Percentiles rank a stretch among this genome's conserved stretches.
These are phyloP conservation scores for Tribonema minus DNA, from an alignment of 108 stramenopile genomes.

Conservation along the genomic window DNA sequence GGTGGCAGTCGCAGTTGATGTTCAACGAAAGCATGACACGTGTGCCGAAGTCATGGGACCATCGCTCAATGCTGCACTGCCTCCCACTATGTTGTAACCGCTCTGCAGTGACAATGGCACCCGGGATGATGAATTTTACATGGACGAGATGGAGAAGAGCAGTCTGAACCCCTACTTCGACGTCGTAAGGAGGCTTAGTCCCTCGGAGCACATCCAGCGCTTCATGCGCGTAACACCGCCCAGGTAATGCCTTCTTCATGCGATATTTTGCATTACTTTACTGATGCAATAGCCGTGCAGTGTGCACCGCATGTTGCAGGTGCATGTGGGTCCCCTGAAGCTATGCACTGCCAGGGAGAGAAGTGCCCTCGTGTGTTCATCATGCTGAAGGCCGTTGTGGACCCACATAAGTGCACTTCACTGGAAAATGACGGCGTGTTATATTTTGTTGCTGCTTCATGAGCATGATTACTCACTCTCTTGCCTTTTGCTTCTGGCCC, in stretches of 20 bases:
- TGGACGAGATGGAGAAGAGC: slow-evolving; percentile 8
- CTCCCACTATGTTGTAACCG: too few relatives aligned
- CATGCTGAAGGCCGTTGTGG: background rate
- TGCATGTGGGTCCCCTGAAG: background rate
- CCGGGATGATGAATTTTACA: slow-evolving; percentile 36
- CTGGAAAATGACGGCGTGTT: background rate
- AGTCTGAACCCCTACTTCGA: slow-evolving; percentile 43
- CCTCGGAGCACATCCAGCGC: slow-evolving; percentile 28
- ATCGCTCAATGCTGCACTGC: too few relatives aligned
- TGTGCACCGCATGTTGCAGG: background rate
- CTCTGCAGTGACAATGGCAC: slow-evolving; percentile 39
- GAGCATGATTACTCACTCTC: background rate
- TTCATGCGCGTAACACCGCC: slow-evolving; percentile 33
- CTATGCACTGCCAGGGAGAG: background rate
- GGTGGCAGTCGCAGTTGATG: too few relatives aligned
- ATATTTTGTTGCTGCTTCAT: background rate
- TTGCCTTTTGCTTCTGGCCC: background rate
- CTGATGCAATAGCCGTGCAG: background rate
- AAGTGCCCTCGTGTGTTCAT: background rate
- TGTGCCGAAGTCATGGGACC: too few relatives aligned
- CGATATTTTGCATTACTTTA: background rate
- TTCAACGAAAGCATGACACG: too few relatives aligned
- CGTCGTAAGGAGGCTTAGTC: slow-evolving; percentile 34
- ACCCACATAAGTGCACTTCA: too few relatives aligned
- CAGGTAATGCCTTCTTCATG: too few relatives aligned